These are phyloP conservation scores for Oleoguttula mirabilis DNA, from an alignment of 495 filamentous ascomycete genomes.

Conservation along the genomic window DNA sequence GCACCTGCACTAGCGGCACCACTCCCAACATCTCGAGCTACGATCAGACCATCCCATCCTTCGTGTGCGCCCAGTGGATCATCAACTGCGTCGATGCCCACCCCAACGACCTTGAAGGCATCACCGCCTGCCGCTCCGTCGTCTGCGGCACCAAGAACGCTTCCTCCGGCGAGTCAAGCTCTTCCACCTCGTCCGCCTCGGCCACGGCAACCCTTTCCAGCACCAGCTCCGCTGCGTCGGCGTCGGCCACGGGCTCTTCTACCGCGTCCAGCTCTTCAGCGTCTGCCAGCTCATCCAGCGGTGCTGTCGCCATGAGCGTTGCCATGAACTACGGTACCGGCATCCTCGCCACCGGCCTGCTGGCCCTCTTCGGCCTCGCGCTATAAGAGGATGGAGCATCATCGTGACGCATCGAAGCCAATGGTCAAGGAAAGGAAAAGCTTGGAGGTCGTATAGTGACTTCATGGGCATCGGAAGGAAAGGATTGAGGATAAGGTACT, in stretches of 20 bases:
- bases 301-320: slow-evolving; percentile 26
- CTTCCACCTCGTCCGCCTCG: slow-evolving; percentile 19
- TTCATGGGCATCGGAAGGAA: too few relatives aligned
- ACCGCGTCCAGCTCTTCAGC: slow-evolving; percentile 3
- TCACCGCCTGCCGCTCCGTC: slow-evolving; percentile 34
- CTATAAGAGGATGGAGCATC: slow-evolving; percentile 28
- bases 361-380: slow-evolving; percentile 39
- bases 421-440: neutral
- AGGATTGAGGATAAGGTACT: too few relatives aligned
- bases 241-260: neutral
- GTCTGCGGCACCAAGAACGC: slow-evolving; percentile 41
- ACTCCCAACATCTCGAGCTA: slow-evolving; percentile 42
- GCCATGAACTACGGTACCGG: slow-evolving; percentile 40
- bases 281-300: slow-evolving; percentile 9
- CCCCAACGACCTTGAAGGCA: slow-evolving; percentile 35
- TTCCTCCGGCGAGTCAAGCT: slow-evolving; percentile 22
- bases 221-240: slow-evolving; percentile 5
- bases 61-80: slow-evolving; percentile 41
- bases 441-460: neutral
- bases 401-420: neutral
- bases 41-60: slow-evolving; percentile 44
- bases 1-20: slow-evolving; percentile 42
- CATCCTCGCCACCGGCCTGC: slow-evolving; percentile 37
- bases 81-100: slow-evolving; percentile 39
- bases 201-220: slow-evolving; percentile 14